A percentile compares a stretch with the other conserved stretches of the same genome.
Evolutionary conservation across 2,329 filamentous ascomycete genomes (phyloP).

Genomic region (Colletotrichum melonis): DNA sequence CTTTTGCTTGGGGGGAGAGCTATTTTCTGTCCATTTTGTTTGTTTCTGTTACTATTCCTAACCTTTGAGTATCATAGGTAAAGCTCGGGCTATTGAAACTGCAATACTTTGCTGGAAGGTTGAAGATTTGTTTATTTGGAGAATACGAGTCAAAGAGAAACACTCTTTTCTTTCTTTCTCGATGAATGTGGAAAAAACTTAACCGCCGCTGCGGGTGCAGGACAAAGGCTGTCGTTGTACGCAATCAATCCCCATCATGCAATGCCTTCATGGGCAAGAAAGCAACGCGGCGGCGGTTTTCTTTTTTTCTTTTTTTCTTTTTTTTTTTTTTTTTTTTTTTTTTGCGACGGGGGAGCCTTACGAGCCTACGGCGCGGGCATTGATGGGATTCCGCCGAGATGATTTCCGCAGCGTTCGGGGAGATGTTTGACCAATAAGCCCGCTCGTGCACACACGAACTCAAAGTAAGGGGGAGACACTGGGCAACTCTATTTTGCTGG

Average conservation of each 20-base stretch:
- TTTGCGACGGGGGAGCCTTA: neutral
- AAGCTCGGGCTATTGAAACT: neutral
- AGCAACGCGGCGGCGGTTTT: neutral
- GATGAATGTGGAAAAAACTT: neutral
- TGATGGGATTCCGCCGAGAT: constrained; percentile 9
- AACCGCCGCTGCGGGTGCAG: neutral
- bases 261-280: neutral
- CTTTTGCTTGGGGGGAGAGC: neutral
- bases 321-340: neutral
- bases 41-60: neutral
- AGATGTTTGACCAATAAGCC: neutral
- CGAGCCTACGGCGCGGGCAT: neutral
- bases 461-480: neutral
- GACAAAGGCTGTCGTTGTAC: neutral
- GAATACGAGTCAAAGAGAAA: neutral
- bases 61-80: neutral
- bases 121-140: neutral
- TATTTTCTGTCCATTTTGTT: neutral
- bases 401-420: neutral
- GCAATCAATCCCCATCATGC: neutral
- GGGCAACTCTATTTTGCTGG: constrained; percentile 5
- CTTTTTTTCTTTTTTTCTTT: neutral
- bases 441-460: neutral
- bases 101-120: neutral
- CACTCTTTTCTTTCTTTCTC: neutral